A percentile compares a stretch with the other conserved stretches of the same genome.
Conservation (phyloP, 371 early-diverging fungal genomes). For the Mortierella sp. region DNA sequence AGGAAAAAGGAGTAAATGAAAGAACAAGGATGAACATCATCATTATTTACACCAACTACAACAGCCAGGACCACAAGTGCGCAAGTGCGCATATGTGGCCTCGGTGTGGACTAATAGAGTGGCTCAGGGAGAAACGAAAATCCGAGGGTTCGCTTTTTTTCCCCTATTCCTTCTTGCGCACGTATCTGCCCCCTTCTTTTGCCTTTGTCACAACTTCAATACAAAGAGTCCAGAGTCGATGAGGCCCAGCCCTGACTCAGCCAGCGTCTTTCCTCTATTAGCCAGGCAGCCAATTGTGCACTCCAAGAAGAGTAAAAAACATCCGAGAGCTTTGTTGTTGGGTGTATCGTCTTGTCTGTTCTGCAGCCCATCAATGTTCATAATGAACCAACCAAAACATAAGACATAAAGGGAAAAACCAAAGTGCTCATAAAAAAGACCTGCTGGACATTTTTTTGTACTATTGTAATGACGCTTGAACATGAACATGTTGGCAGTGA, state of each 20-base stretch:
- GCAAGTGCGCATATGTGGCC: neutral
- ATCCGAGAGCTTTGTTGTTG: neutral
- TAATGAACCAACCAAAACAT: neutral
- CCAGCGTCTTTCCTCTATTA: neutral
- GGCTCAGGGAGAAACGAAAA: constrained; percentile 9
- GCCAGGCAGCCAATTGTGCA: neutral
- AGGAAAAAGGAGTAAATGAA: neutral
- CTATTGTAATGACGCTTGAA: neutral
- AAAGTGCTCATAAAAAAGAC: neutral
- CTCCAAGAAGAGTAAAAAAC: neutral
- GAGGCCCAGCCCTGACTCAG: constrained; percentile 6
- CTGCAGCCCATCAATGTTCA: too few relatives aligned
- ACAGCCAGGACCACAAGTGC: neutral
- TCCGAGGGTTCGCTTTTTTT: constrained; percentile 1
- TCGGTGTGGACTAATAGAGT: constrained; percentile 1
- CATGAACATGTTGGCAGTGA: neutral
- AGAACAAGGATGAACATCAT: neutral
- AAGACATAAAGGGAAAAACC: neutral
- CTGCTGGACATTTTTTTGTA: neutral
- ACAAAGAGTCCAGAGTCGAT: neutral
- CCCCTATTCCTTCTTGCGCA: neutral
- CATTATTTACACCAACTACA: neutral
- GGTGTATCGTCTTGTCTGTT: neutral
- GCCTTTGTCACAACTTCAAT: neutral
- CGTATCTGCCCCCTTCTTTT: neutral